Base-by-base conservation (phyloP, 2,329 filamentous ascomycete genomes). In the Neocucurbitaria cava region DNA sequence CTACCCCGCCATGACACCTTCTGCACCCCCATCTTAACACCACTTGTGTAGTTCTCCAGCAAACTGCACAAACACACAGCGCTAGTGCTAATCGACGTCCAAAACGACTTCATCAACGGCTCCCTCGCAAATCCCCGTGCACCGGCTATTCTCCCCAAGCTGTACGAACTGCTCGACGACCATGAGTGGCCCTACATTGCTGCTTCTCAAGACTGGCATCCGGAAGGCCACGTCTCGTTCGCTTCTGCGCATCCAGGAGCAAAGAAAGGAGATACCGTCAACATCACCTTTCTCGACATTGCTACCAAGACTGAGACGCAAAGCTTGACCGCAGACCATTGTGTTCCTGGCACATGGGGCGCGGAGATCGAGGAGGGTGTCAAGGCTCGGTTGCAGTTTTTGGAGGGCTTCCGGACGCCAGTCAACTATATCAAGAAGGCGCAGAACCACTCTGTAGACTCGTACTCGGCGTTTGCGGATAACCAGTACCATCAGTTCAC, bases 401-500 rank as follows among this genome's bases (percentile, higher is more conserved):
- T 66, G 0, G 63, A 68, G 28, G 58, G 64, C 1, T 68, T 61
- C 20, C 46, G 54, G 7, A 61, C 63, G 2, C 53, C 63, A 1
- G 63, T 65, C 0, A 63, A 65, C 31, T 68, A 68, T 41, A 68
- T 65, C 46, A 65, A 68, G 54, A 68, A 66, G 48, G 63, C 61
- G 24, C 61, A 66, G 38, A 59, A 66, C 20, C 61, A 66, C 46
- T 58, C 55, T 10, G 57, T 66, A 3, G 64, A 66, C 28, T 65
- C 62, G 10, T 66, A 68, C 26, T 66, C 58, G 5, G 63, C 61
- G 1, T 66, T 68, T 51, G 63, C 63, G 13, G 63, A 66, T 38
- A 68, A 66, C 21, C 61, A 68, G 51, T 68, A 66, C 30, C 63
- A 68, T 41, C 57, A 59, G 10, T 66, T 65, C 38, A 68, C 63